Base-by-base conservation (phyloP, 2,329 filamentous ascomycete genomes). In the Colletotrichum sp. region DNA sequence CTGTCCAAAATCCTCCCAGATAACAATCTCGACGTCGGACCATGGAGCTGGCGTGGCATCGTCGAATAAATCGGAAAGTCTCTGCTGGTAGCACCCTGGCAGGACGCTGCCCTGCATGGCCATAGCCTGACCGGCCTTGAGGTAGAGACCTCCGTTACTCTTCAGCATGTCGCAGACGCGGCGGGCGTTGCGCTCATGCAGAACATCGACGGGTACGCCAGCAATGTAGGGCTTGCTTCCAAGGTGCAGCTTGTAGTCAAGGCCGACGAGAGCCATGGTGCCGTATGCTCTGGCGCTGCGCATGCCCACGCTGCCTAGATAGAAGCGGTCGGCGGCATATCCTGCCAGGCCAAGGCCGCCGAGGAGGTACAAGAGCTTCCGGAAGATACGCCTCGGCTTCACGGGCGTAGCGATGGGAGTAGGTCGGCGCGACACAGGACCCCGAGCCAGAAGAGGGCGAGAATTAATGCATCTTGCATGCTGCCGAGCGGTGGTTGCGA, bases 161-260 rank as follows among this genome's bases (percentile, higher is more conserved):
- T 91, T 86, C 75, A 94, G 85, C 63, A 94, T 84, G 60, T 93
- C 86, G 67, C 92, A 93, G n/a, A 94, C 83, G 18, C 91, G 87
- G 79, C 90, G 86, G 2, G 93, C 92, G 78, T 91, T 93, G 65
- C 92, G 88, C 13, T 87, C 85, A 81, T 94, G 93, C 30, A 94
- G 83, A 24, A 90, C 90, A n/a, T 71, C 65, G n/a, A 63, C 28
- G 16, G 63, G 39, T 24, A 68, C 44, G 15, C 67, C 57, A 10
- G 66, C 49, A 24, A 75, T 34, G 60, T 66, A 74, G 4, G 71
- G 72, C 8, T 92, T 85, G n/a, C 90, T 87, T 8, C 91, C 88
- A 80, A 94, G 94, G 81, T 94, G 94, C 82, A 94, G 89, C 81
- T 94, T 94, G 85, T 94, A 94, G 83, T 94, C 92, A 8, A 93